Evolutionary conservation across 495 filamentous ascomycete species (phyloP).

Genomic region (Aspergillus affinis): DNA sequence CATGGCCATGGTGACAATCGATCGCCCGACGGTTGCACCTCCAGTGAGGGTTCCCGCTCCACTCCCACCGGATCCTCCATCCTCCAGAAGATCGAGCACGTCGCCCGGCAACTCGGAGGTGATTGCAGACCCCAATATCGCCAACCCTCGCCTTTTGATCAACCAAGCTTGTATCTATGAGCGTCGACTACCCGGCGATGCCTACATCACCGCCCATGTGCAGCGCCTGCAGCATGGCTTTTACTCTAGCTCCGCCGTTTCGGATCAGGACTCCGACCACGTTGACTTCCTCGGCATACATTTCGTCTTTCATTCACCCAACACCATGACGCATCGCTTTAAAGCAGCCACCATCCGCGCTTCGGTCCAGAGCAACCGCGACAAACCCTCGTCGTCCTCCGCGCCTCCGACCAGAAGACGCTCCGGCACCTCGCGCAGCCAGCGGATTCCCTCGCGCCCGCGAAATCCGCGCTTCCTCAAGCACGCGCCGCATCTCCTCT

Average conservation of each 20-base stretch:
- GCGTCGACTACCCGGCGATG: slow-evolving; percentile 46
- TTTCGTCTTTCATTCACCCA: slow-evolving; percentile 50
- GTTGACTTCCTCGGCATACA: slow-evolving; percentile 53
- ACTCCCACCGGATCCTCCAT: background rate
- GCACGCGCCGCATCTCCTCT: slow-evolving; percentile 54
- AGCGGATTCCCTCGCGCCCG: slow-evolving; percentile 11
- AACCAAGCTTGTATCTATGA: slow-evolving; percentile 53
- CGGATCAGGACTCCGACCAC: slow-evolving; percentile 40
- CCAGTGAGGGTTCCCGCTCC: background rate
- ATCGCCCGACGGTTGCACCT: slow-evolving; percentile 6
- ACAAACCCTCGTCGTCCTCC: slow-evolving; percentile 32
- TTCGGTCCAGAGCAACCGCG: slow-evolving; percentile 26
- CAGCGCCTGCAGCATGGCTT: slow-evolving; percentile 53
- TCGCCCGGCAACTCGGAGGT: slow-evolving; percentile 7
- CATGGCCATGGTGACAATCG: slow-evolving; percentile 15
- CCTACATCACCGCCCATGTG: slow-evolving; percentile 52
- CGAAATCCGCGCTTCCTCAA: slow-evolving; percentile 45
- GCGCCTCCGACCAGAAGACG: slow-evolving; percentile 42
- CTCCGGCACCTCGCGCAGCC: slow-evolving; percentile 5
- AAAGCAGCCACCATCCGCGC: slow-evolving; percentile 47
- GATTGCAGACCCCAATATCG: slow-evolving; percentile 37
- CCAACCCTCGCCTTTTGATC: slow-evolving; percentile 43
- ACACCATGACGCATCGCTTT: slow-evolving; percentile 45
- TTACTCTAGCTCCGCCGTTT: slow-evolving; percentile 42
- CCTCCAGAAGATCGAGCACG: slow-evolving; percentile 6